A percentile compares a stretch with the other conserved stretches of the same genome.
These are phyloP conservation scores for Polytrichum formosum DNA, from an alignment of 225 moss, liverwort and hornwort genomes.

Conservation along the genomic window DNA sequence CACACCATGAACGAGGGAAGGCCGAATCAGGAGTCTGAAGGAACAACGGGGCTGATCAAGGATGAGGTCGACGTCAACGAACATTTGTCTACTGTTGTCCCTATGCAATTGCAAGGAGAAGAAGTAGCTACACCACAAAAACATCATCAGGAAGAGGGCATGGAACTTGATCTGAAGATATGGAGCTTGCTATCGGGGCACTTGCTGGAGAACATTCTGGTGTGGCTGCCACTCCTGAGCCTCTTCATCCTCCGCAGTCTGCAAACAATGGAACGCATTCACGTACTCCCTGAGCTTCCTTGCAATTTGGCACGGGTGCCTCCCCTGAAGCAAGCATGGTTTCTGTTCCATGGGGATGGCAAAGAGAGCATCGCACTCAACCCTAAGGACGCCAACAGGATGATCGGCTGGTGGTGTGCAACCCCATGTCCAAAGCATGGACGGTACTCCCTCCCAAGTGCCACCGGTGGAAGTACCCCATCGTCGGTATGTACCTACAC, in stretches of 20 bases:
- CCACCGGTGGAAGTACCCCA: slow-evolving; percentile 71
- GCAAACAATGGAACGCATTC: slow-evolving; percentile 51
- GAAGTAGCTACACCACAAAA: neutral
- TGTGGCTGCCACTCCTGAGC: slow-evolving; percentile 55
- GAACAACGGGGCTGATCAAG: too few species aligned
- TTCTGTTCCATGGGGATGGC: slow-evolving; percentile 60
- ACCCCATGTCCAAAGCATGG: slow-evolving; percentile 41
- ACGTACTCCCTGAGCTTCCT: slow-evolving; percentile 39
- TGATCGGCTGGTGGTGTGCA: slow-evolving; percentile 66
- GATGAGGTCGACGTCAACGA: too few species aligned
- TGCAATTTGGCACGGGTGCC: slow-evolving; percentile 6
- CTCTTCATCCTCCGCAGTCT: slow-evolving; percentile 61
- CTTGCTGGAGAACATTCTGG: slow-evolving; percentile 54
- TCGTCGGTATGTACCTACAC: slow-evolving; percentile 39
- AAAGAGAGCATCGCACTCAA: slow-evolving; percentile 72
- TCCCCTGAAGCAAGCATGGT: slow-evolving; percentile 42
- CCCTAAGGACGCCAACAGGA: slow-evolving; percentile 57
- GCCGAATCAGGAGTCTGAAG: too few species aligned
- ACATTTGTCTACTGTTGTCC: neutral
- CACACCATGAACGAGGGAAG: too few species aligned
- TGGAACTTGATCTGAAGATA: slow-evolving; percentile 3
- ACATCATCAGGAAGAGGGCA: neutral
- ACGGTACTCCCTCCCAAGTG: slow-evolving; percentile 46
- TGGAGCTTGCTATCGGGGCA: slow-evolving; percentile 58
- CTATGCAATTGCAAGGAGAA: neutral